phyloP scores from a whole-genome alignment of 1,139 yeast species.

The Candida buenavistaensis region DNA sequence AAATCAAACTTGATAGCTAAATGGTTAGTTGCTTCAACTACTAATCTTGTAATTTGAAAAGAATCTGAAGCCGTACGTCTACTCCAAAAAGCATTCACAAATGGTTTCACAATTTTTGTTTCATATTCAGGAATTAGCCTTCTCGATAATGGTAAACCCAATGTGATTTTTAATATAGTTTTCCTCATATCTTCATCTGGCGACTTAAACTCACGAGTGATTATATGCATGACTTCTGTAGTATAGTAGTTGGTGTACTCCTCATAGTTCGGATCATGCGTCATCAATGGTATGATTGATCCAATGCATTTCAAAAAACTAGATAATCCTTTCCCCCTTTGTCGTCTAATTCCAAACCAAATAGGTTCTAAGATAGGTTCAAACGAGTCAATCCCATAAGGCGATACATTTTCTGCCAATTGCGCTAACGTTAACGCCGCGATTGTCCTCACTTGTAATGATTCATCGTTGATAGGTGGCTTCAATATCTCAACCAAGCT shows the following conservation, averaged over 20 bases:
- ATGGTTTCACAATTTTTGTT: conserved; percentile 55
- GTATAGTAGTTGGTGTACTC: conserved; percentile 83
- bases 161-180: conserved; percentile 54
- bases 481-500: conserved; percentile 63
- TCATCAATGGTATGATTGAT: conserved; percentile 81
- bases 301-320: conserved; percentile 81
- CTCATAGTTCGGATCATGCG: conserved; percentile 46
- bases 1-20: conserved; percentile 71
- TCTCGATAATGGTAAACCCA: conserved; percentile 32
- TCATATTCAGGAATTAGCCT: conserved; percentile 30
- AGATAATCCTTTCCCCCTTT: conserved; percentile 77
- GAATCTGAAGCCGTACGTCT: conserved; percentile 63
- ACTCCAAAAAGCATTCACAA: conserved; percentile 77
- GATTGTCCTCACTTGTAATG: conserved; percentile 62
- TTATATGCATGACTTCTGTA: conserved; percentile 64
- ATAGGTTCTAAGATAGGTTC: conserved; percentile 68
- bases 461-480: conserved; percentile 69
- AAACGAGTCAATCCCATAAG: conserved; percentile 90
- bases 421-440: conserved; percentile 74
- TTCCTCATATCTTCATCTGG: conserved; percentile 91
- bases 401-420: conserved; percentile 82
- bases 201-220: conserved; percentile 71
- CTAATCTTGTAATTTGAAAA: conserved; percentile 51
- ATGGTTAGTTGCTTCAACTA: conserved; percentile 71
- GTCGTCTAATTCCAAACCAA: conserved; percentile 77